phyloP scores from a whole-genome alignment of 2,329 filamentous ascomycete species.

The Bipolaris victoriae region DNA sequence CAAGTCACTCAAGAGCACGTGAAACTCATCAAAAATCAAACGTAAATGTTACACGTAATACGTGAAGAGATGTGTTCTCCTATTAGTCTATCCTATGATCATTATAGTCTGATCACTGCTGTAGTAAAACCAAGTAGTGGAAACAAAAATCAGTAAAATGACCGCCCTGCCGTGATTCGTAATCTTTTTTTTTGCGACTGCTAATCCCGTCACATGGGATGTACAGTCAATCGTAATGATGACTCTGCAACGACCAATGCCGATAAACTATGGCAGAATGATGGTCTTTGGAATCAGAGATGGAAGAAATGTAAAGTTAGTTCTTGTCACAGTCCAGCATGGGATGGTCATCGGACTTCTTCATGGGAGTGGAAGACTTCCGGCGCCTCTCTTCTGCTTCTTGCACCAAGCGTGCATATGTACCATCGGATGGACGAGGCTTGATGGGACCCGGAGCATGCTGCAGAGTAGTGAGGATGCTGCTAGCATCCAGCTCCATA shows the following conservation, averaged over 20 bases:
- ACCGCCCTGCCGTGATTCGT: background rate
- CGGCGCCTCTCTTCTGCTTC: conserved; percentile 37
- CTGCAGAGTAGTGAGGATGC: conserved; percentile 46
- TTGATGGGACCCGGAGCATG: conserved; percentile 36
- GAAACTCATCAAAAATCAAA: background rate
- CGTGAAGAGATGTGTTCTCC: background rate
- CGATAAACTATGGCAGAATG: background rate
- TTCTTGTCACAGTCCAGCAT: conserved; percentile 8
- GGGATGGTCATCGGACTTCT: conserved; percentile 10
- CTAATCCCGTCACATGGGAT: background rate
- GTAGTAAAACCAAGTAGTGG: background rate
- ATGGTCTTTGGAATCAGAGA: background rate
- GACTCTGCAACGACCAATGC: background rate
- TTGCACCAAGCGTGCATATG: conserved; percentile 36
- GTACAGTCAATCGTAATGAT: background rate
- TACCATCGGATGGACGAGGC: conserved; percentile 40
- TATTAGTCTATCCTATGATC: background rate
- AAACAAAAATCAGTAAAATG: background rate
- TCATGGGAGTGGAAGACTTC: conserved; percentile 29
- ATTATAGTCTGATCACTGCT: background rate
- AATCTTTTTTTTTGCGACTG: background rate
- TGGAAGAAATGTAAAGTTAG: background rate
- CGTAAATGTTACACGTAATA: background rate
- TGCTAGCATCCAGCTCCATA: conserved; percentile 46
- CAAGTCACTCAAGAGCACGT: background rate